These are phyloP conservation scores for Melastoma malabathricum DNA, from an alignment of 345 rosid genomes.

Conservation along the genomic window DNA sequence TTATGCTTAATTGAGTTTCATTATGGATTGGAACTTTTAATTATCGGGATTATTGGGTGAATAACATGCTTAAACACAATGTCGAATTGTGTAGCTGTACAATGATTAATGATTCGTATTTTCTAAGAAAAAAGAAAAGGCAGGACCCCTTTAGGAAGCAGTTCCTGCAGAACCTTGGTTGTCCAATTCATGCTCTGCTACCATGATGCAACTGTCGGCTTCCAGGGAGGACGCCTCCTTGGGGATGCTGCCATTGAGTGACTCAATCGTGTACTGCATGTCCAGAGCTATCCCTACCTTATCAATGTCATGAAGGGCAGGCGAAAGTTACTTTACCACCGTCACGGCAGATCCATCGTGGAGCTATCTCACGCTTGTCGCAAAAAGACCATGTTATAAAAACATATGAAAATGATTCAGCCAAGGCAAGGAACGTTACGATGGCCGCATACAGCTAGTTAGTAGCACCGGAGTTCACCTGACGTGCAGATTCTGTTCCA, in stretches of 20 bases:
- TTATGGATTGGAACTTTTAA: no score
- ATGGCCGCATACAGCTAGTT: background rate
- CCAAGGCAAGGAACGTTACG: constrained; percentile 3
- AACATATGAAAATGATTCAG: background rate
- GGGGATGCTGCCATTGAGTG: constrained; percentile 28
- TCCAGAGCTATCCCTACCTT: constrained; percentile 74
- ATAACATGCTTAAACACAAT: no score
- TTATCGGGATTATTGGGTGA: no score
- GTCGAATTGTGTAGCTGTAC: background rate
- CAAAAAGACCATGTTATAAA: constrained; percentile 1
- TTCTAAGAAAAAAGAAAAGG: no score
- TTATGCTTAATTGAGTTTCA: no score
- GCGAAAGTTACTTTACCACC: constrained; percentile 82
- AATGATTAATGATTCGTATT: no score
- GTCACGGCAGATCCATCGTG: constrained; percentile 90
- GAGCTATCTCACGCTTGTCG: constrained; percentile 61
- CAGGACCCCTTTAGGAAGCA: constrained; percentile 36
- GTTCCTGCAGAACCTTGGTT: constrained; percentile 41
- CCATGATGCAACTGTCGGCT: constrained; percentile 81
- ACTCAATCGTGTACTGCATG: constrained; percentile 71
- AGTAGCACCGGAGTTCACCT: constrained; percentile 24
- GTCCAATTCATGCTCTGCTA: constrained; percentile 79
- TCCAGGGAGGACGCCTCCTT: constrained; percentile 50
- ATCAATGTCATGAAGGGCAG: constrained; percentile 78
- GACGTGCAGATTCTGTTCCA: no score